Base-by-base conservation (phyloP, 257 asterid species). In the Fraxinus excelsior region DNA sequence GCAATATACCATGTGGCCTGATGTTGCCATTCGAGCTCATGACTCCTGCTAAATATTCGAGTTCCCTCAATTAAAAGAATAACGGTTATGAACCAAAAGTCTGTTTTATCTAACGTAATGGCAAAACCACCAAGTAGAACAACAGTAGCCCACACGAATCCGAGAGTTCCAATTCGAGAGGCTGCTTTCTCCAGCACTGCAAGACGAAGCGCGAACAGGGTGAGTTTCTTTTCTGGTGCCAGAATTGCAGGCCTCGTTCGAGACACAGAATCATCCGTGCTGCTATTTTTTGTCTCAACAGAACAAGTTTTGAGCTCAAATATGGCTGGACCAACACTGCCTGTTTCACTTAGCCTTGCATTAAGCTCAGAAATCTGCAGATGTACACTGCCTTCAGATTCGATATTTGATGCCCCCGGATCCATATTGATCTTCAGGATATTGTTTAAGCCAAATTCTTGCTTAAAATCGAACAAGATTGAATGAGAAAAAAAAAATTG, bases 111-210 rank as follows among this genome's bases (percentile, higher is more conserved):
- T 0, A 96, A 82, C 5, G 97, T 88, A 7, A 93, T 93, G 35
- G 97, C 98, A 58, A 96, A 96, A 13, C 97, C 99, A 6, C 99
- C 99, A 6, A 96, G 97, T n/a, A 93, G 78, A 25, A 96, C 97
- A 1, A 96, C 98, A 0, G 99, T 96, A 2, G 99, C 98, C 99
- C 99, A 93, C 19, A 91, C 89, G 89, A 96, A 96, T 14, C 96
- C 93, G 1, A 96, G 90, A 1, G 99, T 93, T 14, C 99, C 99
- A 0, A 96, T 84, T 16, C 94, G 90, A 3, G 97, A 91, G 3
- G 99, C 98, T 3, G 96, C 81, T 53, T 96, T 93, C 18, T 96
- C 99, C 19, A 96, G 84, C 67, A 96, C 93, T 0, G 99, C 98
- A 0, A 93, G 89, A 69, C 97, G 91, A 38, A 96, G 93, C 42